Conservation (phyloP, 148 eudicot species). For the Camellia japonica region DNA sequence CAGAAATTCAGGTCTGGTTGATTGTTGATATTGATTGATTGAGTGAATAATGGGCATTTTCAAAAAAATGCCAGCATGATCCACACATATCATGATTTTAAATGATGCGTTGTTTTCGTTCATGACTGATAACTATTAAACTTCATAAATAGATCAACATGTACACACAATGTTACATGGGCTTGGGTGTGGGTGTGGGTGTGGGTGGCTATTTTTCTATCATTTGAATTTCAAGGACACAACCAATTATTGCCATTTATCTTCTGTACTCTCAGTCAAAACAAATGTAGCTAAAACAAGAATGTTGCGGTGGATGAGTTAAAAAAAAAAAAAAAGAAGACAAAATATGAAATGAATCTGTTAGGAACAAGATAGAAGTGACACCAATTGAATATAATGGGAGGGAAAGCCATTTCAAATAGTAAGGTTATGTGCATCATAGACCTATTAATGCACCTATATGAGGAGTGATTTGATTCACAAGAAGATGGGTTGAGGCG, state of each 20-base stretch:
- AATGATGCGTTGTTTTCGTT: not conserved
- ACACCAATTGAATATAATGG: too few species aligned
- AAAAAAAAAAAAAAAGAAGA: too few species aligned
- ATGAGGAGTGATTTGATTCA: too few species aligned
- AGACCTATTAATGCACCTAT: too few species aligned
- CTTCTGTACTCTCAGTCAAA: not conserved
- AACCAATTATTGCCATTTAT: not conserved
- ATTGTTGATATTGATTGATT: not conserved
- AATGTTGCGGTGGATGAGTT: too few species aligned
- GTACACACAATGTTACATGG: not conserved
- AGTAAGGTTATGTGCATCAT: too few species aligned
- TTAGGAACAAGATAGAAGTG: too few species aligned
- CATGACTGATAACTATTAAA: not conserved
- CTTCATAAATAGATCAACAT: not conserved
- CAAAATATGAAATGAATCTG: too few species aligned
- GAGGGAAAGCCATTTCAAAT: too few species aligned
- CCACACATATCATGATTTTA: not conserved
- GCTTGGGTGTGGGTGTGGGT: too few species aligned
- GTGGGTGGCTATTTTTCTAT: not conserved
- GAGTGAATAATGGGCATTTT: not conserved
- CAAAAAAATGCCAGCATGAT: not conserved
- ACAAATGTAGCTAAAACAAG: too few species aligned
- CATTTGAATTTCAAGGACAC: not conserved
- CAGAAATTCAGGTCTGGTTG: conserved; percentile 75
- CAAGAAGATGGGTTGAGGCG: too few species aligned